Evolutionary conservation across 345 rosid species (phyloP), one percentile per base, ranked within the genome.

Genomic region (Turritis glabra): DNA sequence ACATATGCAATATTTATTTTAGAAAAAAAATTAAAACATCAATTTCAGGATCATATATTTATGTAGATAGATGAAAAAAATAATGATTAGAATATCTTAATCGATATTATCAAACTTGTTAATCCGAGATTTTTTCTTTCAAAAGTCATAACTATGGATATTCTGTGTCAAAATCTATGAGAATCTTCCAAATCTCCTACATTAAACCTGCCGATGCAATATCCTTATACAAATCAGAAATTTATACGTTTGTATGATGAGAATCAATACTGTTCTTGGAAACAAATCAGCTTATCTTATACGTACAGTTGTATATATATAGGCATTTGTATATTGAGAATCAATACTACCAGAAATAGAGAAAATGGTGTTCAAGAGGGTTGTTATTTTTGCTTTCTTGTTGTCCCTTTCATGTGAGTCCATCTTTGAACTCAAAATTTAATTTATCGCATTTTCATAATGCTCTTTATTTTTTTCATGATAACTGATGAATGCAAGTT

Each of bases 381-480:
- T 38, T 8, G 14, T 61, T 5, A 15, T 61, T 61, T 17, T 72
- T 50, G 69, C 61, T 7, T 50, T 61, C 14, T 38, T 72, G 52
- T 26, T 72, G 30, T 61, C 23, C 3, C 30, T 72, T 14, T 72
- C 76, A 26, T 72, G 76, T 72, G 29, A 72, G 68, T 61, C 60
- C 19, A 72, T 27, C 29, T 32, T 43, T 19, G 15, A 59, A 32
- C 46, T 30, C 10, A 14, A 8, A 2, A 8, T 5, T 41, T 21
- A 30, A 8, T 5, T 69, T 21, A 69, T 44, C 3, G 19, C 23
- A 14, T 13, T 56, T 54, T 67, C 61, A 37, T 27, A 37, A 14
- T 26, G 17, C 1, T 32, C 23, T 51, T 66, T 22, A 3, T 5
- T 50, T 22, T 14, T 32, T 21, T 5, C 9, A 35, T 50, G 30